phyloP scores from a whole-genome alignment of 768 basidiomycete species.

The Suillus tomentosus region DNA sequence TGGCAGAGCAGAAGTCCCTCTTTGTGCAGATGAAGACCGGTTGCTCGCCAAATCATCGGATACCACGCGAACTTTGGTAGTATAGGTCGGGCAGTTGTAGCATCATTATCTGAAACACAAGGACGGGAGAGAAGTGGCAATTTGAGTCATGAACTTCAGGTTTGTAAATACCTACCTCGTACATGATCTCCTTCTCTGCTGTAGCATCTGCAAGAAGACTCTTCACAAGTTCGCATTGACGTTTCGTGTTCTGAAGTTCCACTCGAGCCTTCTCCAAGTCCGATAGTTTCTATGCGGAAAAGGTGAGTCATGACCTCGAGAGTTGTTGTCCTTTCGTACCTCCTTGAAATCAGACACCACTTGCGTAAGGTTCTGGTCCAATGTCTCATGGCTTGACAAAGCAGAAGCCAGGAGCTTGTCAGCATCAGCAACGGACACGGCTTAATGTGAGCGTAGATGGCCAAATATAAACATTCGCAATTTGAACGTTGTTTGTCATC shows the following conservation, averaged over 20 bases:
- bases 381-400: slow-evolving; percentile 52
- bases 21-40: too few relatives aligned
- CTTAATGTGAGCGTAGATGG: too few relatives aligned
- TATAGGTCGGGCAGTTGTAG: too few relatives aligned
- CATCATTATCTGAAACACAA: too few relatives aligned
- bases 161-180: too few relatives aligned
- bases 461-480: too few relatives aligned
- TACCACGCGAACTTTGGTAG: too few relatives aligned
- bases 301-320: slow-evolving; percentile 6
- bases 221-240: slow-evolving; percentile 80
- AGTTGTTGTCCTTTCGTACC: slow-evolving; percentile 39
- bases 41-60: too few relatives aligned
- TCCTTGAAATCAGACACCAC: slow-evolving; percentile 57
- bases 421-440: slow-evolving; percentile 54
- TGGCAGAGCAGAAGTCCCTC: too few relatives aligned
- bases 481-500: too few relatives aligned
- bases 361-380: slow-evolving; percentile 52
- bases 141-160: too few relatives aligned
- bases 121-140: too few relatives aligned
- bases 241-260: slow-evolving; percentile 68
- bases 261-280: slow-evolving; percentile 63
- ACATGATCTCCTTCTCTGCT: slow-evolving; percentile 91
- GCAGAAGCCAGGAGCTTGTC: slow-evolving; percentile 59
- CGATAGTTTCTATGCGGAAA: slow-evolving; percentile 48
- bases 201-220: slow-evolving; percentile 75